Evolutionary conservation across 1,139 yeast species (phyloP).

Genomic region (Hansenula sp.): DNA sequence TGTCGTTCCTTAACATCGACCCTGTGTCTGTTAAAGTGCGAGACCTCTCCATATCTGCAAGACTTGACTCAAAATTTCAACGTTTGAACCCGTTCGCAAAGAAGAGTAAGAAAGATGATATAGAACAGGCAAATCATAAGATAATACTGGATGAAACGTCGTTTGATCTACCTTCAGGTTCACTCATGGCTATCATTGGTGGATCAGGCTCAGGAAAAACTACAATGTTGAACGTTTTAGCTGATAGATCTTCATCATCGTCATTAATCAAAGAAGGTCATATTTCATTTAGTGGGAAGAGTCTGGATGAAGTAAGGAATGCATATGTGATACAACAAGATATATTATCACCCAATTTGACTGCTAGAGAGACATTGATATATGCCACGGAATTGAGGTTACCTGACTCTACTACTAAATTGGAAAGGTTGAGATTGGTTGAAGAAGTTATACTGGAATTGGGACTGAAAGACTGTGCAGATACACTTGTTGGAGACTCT

Average conservation of each 20-base stretch:
- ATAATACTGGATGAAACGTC: slow-evolving; percentile 41
- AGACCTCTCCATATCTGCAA: slow-evolving; percentile 10
- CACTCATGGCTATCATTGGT: slow-evolving; percentile 67
- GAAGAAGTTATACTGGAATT: slow-evolving; percentile 57
- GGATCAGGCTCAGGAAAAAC: slow-evolving; percentile 91
- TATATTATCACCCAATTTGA: slow-evolving; percentile 63
- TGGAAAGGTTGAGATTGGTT: slow-evolving; percentile 47
- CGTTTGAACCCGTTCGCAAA: neutral
- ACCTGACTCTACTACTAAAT: slow-evolving; percentile 31
- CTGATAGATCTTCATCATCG: slow-evolving; percentile 43
- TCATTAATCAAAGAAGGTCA: slow-evolving; percentile 37
- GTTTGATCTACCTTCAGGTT: slow-evolving; percentile 50
- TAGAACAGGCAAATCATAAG: neutral
- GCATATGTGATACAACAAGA: slow-evolving; percentile 83
- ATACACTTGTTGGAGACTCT: slow-evolving; percentile 72
- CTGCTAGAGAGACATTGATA: slow-evolving; percentile 65
- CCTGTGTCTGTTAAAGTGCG: slow-evolving; percentile 10
- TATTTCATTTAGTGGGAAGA: slow-evolving; percentile 21
- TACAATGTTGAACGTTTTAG: slow-evolving; percentile 68
- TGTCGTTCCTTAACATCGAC: slow-evolving; percentile 8
- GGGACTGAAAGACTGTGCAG: slow-evolving; percentile 75
- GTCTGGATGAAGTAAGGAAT: slow-evolving; percentile 18
- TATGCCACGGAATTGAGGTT: slow-evolving; percentile 71
- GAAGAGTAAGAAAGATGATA: neutral
- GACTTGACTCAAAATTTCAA: neutral